Evolutionary conservation across 2,329 filamentous ascomycete genomes (phyloP).

Genomic region (Penicillium corylophilum): DNA sequence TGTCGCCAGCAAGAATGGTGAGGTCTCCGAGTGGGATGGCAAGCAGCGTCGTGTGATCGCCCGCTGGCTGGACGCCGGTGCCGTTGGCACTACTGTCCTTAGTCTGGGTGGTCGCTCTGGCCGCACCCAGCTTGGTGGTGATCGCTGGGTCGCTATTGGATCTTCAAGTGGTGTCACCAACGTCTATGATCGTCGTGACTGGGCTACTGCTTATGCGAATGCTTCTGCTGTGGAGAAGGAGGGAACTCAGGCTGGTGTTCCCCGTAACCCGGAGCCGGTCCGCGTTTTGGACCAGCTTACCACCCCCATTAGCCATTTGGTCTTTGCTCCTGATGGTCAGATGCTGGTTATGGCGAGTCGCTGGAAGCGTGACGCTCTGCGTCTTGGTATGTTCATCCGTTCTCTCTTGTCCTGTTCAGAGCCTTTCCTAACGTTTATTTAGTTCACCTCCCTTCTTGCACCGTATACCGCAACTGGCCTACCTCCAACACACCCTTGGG

Average conservation of each 20-base stretch:
- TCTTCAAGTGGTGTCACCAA: slow-evolving; percentile 87
- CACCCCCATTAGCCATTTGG: slow-evolving; percentile 75
- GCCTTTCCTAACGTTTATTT: slow-evolving; percentile 10
- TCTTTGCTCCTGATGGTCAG: slow-evolving; percentile 87
- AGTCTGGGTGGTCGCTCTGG: slow-evolving; percentile 61
- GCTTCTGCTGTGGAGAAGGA: slow-evolving; percentile 26
- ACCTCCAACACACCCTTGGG: slow-evolving; percentile 86
- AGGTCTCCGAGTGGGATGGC: slow-evolving; percentile 86
- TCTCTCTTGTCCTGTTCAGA: background rate
- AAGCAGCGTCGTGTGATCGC: slow-evolving; percentile 67
- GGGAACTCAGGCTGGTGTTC: slow-evolving; percentile 50
- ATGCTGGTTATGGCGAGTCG: slow-evolving; percentile 80
- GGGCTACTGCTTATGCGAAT: slow-evolving; percentile 47
- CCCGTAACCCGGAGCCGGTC: slow-evolving; percentile 67
- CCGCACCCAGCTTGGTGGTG: slow-evolving; percentile 59
- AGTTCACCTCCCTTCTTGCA: slow-evolving; percentile 88
- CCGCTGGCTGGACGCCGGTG: slow-evolving; percentile 87
- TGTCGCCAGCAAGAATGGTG: slow-evolving; percentile 80
- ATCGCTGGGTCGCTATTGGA: slow-evolving; percentile 86
- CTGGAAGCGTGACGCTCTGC: slow-evolving; percentile 84
- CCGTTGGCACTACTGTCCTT: slow-evolving; percentile 79
- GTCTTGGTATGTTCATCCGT: slow-evolving; percentile 54
- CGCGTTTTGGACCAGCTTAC: slow-evolving; percentile 81
- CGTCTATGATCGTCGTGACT: slow-evolving; percentile 78
- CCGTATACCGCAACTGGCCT: slow-evolving; percentile 96